Evolutionary conservation across 768 basidiomycete species (phyloP).

Genomic region (Melanogaster broomeanus): DNA sequence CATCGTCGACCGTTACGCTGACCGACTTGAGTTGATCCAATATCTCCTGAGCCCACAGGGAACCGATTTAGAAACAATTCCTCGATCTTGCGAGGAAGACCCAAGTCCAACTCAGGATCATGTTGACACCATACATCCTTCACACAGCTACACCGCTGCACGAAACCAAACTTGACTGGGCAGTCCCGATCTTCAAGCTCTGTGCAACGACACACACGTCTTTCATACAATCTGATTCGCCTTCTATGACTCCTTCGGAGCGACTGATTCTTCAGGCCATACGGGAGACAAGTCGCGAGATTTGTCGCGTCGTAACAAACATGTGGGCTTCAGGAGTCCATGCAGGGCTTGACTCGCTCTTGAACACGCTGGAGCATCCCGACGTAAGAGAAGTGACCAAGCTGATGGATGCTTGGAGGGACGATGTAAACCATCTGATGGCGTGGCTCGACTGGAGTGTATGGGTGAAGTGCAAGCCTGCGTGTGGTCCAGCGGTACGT

Average conservation of each 20-base stretch:
- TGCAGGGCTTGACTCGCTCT: conserved; percentile 14
- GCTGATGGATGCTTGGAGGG: conserved; percentile 33
- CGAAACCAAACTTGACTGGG: conserved; percentile 23
- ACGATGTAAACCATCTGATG: conserved; percentile 38
- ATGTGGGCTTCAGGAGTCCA: conserved; percentile 47
- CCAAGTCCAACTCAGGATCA: conserved; percentile 25
- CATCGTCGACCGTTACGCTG: conserved; percentile 33
- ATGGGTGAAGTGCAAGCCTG: conserved; percentile 50
- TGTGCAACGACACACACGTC: conserved; percentile 33
- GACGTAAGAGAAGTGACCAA: not conserved
- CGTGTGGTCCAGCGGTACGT: conserved; percentile 45
- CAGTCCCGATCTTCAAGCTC: conserved; percentile 24
- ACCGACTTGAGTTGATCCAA: conserved; percentile 26
- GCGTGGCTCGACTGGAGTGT: conserved; percentile 52
- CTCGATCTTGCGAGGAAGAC: conserved; percentile 6
- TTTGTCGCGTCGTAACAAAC: conserved; percentile 44
- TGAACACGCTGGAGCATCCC: conserved; percentile 4
- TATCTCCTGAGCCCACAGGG: conserved; percentile 21
- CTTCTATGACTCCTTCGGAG: conserved; percentile 30
- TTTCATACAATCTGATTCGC: not conserved
- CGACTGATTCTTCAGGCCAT: conserved; percentile 24
- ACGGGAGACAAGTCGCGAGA: conserved; percentile 41
- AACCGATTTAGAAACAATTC: not conserved
- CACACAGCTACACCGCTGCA: conserved; percentile 6
- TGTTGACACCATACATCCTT: conserved; percentile 30